Conservation (phyloP, 2,329 filamentous ascomycete species). For the Sphaerulina populicola region DNA sequence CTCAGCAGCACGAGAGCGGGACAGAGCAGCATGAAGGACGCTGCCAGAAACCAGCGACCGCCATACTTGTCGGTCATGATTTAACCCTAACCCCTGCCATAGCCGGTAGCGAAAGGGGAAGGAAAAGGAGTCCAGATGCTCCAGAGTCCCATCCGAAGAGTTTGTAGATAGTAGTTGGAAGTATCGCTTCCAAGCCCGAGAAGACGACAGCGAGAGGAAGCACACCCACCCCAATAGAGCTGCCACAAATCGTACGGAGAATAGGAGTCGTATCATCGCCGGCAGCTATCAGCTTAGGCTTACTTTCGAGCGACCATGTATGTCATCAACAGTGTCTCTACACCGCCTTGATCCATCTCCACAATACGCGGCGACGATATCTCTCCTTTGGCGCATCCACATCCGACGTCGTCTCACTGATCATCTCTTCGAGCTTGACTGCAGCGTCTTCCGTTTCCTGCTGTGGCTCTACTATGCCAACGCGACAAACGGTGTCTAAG, state of each 20-base stretch:
- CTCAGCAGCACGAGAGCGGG: slow-evolving; percentile 19
- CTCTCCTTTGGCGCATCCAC: neutral
- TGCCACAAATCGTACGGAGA: slow-evolving; percentile 16
- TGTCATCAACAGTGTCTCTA: neutral
- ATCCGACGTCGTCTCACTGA: neutral
- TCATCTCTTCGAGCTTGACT: slow-evolving; percentile 7
- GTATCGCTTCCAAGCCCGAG: slow-evolving; percentile 17
- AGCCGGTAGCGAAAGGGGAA: slow-evolving; percentile 18
- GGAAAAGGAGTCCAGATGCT: slow-evolving; percentile 19
- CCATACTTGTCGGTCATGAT: slow-evolving; percentile 18
- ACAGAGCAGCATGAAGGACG: slow-evolving; percentile 13
- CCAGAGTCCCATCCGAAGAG: slow-evolving; percentile 20
- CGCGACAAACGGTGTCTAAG: slow-evolving; percentile 14
- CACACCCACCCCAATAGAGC: slow-evolving; percentile 21
- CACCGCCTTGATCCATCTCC: neutral
- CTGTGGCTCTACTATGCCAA: slow-evolving; percentile 15
- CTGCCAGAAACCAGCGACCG: slow-evolving; percentile 17
- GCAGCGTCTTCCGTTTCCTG: neutral
- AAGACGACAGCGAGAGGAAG: slow-evolving; percentile 16
- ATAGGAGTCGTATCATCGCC: slow-evolving; percentile 16
- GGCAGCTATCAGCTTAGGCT: slow-evolving; percentile 9
- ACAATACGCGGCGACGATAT: neutral
- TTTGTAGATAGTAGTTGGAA: slow-evolving; percentile 15
- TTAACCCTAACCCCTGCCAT: slow-evolving; percentile 19
- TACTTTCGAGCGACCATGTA: neutral